Percentiles rank a stretch among this genome's conserved stretches.
phyloP scores from a whole-genome alignment of 371 early-diverging fungal species.

The Mortierella sp. region DNA sequence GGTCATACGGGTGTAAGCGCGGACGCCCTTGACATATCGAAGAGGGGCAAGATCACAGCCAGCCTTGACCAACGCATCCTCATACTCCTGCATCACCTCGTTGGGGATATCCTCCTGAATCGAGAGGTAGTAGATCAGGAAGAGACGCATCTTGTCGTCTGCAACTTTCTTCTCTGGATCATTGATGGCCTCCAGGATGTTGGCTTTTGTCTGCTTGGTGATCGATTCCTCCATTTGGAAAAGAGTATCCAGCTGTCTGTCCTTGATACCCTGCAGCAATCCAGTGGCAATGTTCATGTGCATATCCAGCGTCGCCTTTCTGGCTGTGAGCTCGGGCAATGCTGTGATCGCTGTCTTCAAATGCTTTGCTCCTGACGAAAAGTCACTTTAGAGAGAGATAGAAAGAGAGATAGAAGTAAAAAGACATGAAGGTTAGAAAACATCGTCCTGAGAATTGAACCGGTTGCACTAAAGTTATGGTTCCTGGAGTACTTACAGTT shows the following conservation, averaged over 20 bases:
- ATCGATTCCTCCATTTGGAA: slow-evolving; percentile 95
- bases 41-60: slow-evolving; percentile 84
- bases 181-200: slow-evolving; percentile 85
- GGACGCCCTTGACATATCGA: slow-evolving; percentile 86
- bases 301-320: slow-evolving; percentile 96
- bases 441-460: not conserved
- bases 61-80: slow-evolving; percentile 80
- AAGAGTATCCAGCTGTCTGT: slow-evolving; percentile 95
- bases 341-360: slow-evolving; percentile 93
- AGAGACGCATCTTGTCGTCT: slow-evolving; percentile 93
- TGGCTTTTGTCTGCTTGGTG: slow-evolving; percentile 77
- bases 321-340: slow-evolving; percentile 95
- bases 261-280: slow-evolving; percentile 92
- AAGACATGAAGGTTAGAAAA: not conserved
- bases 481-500: slow-evolving; percentile 63
- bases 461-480: not conserved
- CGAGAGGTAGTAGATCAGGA: slow-evolving; percentile 88
- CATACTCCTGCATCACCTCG: slow-evolving; percentile 87
- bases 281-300: slow-evolving; percentile 99
- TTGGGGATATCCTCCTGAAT: slow-evolving; percentile 78
- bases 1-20: slow-evolving; percentile 78
- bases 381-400: slow-evolving; percentile 58
- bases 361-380: slow-evolving; percentile 84
- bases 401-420: not conserved
- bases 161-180: slow-evolving; percentile 84